These are phyloP conservation scores for Picea sitchensis DNA, from an alignment of 75 land plant species.

Conservation along the genomic window DNA sequence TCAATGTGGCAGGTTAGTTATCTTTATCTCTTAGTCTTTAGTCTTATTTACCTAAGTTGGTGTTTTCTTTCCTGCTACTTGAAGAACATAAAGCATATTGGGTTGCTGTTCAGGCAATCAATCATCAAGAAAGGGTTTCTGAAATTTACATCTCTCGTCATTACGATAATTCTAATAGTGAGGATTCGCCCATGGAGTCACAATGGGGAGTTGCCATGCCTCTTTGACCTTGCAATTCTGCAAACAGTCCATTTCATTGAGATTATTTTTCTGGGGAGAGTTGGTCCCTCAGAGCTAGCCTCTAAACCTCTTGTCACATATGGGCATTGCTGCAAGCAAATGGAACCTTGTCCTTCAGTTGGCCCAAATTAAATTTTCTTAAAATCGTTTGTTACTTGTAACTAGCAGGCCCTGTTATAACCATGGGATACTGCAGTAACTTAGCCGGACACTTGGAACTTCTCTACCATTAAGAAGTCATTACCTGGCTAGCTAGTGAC, in stretches of 20 bases:
- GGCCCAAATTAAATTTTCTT: too few species aligned
- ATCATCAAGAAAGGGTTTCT: neutral
- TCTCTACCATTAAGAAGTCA: too few species aligned
- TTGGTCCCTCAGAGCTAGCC: neutral
- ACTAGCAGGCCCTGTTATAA: too few species aligned
- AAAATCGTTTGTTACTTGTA: too few species aligned
- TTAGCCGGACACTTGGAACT: too few species aligned
- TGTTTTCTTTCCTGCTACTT: neutral
- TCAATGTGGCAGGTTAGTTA: constrained; percentile 86
- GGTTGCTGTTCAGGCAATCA: neutral
- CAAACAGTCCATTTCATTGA: neutral
- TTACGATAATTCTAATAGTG: neutral
- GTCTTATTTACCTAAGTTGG: neutral
- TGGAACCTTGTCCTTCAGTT: too few species aligned
- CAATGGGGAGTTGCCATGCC: neutral
- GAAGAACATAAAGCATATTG: neutral
- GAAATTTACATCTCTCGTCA: neutral
- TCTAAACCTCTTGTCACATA: neutral
- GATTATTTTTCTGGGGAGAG: neutral
- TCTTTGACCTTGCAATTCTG: neutral
- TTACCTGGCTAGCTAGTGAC: too few species aligned
- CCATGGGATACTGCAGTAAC: too few species aligned
- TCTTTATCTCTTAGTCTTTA: neutral
- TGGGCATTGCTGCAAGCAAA: too few species aligned
- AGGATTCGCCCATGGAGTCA: neutral